Evolutionary conservation across 1,284 basidiomycete genomes (phyloP).

Genomic region (Ceratobasidium sp.): DNA sequence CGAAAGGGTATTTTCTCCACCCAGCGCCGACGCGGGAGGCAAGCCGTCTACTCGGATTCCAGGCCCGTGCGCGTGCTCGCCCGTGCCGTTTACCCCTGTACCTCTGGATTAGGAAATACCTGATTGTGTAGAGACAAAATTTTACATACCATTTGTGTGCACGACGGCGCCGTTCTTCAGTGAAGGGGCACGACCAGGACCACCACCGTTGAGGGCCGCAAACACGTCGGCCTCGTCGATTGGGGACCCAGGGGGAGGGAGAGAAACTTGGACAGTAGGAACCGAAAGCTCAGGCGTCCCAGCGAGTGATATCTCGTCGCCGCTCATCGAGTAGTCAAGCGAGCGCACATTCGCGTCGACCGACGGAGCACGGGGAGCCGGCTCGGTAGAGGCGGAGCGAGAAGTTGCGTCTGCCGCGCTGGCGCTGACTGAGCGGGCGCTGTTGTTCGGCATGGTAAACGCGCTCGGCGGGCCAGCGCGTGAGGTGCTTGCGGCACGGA

Average conservation of each 20-base stretch:
- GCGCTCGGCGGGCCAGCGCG: constrained; percentile 35
- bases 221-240: not conserved
- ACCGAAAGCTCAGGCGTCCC: not conserved
- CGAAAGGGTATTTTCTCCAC: constrained; percentile 10
- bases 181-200: not conserved
- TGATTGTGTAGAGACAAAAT: not conserved
- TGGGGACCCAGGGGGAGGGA: constrained; percentile 4
- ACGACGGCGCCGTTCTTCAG: not conserved
- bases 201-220: constrained; percentile 3
- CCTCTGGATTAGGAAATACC: not conserved
- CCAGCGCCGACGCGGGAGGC: not conserved
- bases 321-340: not conserved
- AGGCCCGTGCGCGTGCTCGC: not conserved
- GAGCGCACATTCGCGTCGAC: not conserved
- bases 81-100: constrained; percentile 3
- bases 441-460: constrained; percentile 8
- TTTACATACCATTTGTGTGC: constrained; percentile 1
- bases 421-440: constrained; percentile 13
- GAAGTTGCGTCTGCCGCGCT: not conserved
- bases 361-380: not conserved
- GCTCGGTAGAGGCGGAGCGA: not conserved
- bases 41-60: not conserved
- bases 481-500: not conserved
- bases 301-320: not conserved
- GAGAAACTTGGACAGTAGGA: constrained; percentile 22